Evolutionary conservation across 1,284 basidiomycete species (phyloP), one percentile per base, ranked within the genome.

Genomic region (Ceratorhiza oryzae-sativae): DNA sequence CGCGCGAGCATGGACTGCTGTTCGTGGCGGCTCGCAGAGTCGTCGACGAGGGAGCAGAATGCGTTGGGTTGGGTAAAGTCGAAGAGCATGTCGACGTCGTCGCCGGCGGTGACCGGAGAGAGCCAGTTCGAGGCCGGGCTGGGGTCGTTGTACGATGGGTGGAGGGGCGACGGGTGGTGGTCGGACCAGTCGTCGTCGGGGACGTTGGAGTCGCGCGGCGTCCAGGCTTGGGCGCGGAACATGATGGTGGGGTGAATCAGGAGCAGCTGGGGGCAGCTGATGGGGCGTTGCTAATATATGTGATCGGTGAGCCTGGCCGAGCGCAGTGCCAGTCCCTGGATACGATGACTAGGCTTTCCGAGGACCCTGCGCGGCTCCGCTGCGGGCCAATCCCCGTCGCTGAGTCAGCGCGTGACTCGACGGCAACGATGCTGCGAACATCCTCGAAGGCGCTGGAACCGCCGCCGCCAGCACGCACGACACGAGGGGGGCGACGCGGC

Each of bases 161-260:
- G 49, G 25, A 68, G 34, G 5, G 67, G 67, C 3, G 67, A 71
- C 27, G 67, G 55, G 25, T 71, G 67, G 55, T 59, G 55, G 67
- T 71, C 67, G 18, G 67, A 71, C 67, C 55, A 58, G 55, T 71
- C 53, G 67, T 71, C 67, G 55, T 59, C 55, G 27, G 53, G 34
- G n/a, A 42, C 32, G 23, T 18, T 36, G 20, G 45, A 49, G 46
- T 63, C 39, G 41, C 56, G 67, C 27, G 55, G 67, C 2, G 55
- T 71, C 67, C 67, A 71, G 42, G 51, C 63, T n/a, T 2, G 46
- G 15, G 36, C 25, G 55, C 32, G 55, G 51, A 45, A 45, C 63
- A 68, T 68, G 18, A 18, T 53, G 55, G 55, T 58, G 30, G 55
- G 42, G 9, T 56, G 53, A 34, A 41, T 58, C 39, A 41, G 55